Conservation (phyloP, 1,284 basidiomycete genomes). For the Puccinia coronata region DNA sequence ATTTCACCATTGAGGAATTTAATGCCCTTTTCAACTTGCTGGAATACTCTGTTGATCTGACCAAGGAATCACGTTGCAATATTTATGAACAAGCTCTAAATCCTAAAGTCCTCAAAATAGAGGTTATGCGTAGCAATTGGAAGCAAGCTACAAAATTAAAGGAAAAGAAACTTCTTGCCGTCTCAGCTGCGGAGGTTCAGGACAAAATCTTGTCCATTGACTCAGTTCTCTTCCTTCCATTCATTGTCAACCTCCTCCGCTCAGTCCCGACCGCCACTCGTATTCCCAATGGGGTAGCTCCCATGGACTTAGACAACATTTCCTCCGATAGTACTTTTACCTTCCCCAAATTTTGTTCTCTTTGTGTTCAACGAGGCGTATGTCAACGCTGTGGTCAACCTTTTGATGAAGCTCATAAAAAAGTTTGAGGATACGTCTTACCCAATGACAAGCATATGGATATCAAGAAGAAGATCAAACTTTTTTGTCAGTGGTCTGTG, state of each 20-base stretch:
- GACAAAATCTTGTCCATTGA: neutral
- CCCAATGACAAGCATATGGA: neutral
- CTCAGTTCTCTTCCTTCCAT: neutral
- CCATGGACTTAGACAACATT: neutral
- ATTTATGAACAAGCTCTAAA: slow-evolving; percentile 9
- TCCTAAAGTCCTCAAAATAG: neutral
- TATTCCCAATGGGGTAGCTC: neutral
- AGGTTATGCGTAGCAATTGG: neutral
- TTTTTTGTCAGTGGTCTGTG: too few species aligned
- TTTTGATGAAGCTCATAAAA: neutral
- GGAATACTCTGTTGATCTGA: neutral
- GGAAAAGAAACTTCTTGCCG: neutral
- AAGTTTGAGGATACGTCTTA: neutral
- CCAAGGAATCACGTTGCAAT: slow-evolving; percentile 5
- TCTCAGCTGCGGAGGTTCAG: neutral
- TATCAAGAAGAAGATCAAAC: too few species aligned
- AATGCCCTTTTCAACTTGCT: slow-evolving; percentile 5
- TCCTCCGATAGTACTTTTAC: neutral
- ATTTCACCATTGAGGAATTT: neutral
- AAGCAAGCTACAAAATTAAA: neutral
- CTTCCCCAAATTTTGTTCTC: neutral
- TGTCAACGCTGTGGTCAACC: neutral
- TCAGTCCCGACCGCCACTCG: neutral
- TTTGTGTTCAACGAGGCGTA: neutral
- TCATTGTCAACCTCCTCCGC: too few species aligned